phyloP scores from a whole-genome alignment of 192 early-diverging fungal species.

The Coemansia sp. region DNA sequence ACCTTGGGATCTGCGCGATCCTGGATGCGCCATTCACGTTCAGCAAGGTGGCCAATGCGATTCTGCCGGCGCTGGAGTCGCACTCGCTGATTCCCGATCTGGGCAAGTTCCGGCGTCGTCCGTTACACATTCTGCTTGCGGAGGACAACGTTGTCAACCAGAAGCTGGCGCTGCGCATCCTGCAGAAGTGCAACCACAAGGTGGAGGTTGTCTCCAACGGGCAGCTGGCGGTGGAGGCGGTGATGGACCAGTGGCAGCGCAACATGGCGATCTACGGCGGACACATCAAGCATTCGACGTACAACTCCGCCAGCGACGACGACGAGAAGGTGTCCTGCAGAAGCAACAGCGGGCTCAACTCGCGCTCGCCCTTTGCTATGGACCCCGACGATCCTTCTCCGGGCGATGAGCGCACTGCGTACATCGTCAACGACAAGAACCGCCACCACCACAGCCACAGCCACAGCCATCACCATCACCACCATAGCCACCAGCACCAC shows the following conservation, averaged over 20 bases:
- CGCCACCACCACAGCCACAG: neutral
- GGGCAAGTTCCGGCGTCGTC: constrained; percentile 60
- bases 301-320: constrained; percentile 14
- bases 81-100: constrained; percentile 63
- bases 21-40: constrained; percentile 65
- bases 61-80: constrained; percentile 71
- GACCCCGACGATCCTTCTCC: constrained; percentile 28
- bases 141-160: constrained; percentile 90
- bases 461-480: neutral
- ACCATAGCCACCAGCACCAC: neutral
- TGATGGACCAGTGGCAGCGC: constrained; percentile 54
- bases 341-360: neutral
- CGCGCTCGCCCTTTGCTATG: constrained; percentile 27
- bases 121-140: constrained; percentile 74
- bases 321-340: constrained; percentile 8
- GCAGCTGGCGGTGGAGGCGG: constrained; percentile 73
- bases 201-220: constrained; percentile 79
- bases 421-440: neutral
- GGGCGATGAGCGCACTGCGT: constrained; percentile 10
- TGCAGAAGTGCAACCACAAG: constrained; percentile 76
- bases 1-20: constrained; percentile 69
- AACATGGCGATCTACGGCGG: constrained; percentile 37
- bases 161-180: constrained; percentile 71
- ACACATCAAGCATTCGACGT: constrained; percentile 17
- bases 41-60: constrained; percentile 66